phyloP scores from a whole-genome alignment of 306 rosid genomes.

The Ziziphus jujuba region DNA sequence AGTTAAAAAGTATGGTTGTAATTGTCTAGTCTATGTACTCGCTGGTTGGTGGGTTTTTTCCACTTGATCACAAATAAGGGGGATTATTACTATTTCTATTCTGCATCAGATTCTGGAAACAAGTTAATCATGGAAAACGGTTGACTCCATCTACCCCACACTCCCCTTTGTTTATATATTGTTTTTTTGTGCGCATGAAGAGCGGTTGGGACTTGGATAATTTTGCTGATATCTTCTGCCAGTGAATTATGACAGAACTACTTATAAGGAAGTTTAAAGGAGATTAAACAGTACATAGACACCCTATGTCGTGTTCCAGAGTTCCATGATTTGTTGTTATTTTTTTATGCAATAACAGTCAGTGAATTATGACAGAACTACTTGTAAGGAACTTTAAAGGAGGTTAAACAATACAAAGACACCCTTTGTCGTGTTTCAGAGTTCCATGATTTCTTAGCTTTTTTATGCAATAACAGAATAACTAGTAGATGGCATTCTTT shows the following conservation, averaged over 20 bases:
- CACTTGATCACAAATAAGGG: too few species aligned
- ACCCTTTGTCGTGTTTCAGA: background rate
- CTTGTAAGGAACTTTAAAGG: background rate
- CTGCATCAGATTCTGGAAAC: too few species aligned
- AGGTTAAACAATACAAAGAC: background rate
- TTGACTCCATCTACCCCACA: too few species aligned
- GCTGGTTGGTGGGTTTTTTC: too few species aligned
- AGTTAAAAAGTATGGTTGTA: too few species aligned
- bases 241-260: background rate
- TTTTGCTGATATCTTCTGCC: background rate
- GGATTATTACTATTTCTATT: too few species aligned
- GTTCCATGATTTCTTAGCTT: background rate
- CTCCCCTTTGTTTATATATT: background rate
- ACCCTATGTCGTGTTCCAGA: background rate
- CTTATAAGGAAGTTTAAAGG: background rate
- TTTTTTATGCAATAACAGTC: too few species aligned
- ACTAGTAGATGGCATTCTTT: too few species aligned
- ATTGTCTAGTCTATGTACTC: too few species aligned
- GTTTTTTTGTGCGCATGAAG: slow-evolving; percentile 2
- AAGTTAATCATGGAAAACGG: too few species aligned
- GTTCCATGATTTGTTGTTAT: background rate
- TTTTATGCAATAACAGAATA: background rate
- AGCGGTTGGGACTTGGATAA: slow-evolving; percentile 1
- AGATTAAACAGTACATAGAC: background rate
- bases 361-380: background rate